phyloP scores from a whole-genome alignment of 2,329 filamentous ascomycete species.

The Fusarium verrucosum region DNA sequence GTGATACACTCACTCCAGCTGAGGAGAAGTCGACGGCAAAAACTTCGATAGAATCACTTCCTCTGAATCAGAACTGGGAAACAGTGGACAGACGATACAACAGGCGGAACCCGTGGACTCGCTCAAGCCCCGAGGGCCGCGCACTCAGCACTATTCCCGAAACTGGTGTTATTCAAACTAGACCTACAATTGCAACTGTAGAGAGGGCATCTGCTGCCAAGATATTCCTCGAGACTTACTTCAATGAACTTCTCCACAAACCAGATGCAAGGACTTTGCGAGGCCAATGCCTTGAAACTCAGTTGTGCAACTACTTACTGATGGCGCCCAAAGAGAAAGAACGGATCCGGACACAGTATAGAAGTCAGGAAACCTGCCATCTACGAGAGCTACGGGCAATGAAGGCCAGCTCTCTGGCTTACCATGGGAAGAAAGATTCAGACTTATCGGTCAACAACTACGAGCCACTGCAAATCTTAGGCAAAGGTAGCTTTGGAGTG shows the following conservation, averaged over 20 bases:
- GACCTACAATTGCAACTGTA: slow-evolving; percentile 65
- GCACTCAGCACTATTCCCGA: slow-evolving; percentile 51
- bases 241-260: slow-evolving; percentile 71
- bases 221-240: slow-evolving; percentile 86
- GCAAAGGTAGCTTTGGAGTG: slow-evolving; percentile 94
- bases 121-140: slow-evolving; percentile 49
- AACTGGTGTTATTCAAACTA: slow-evolving; percentile 35
- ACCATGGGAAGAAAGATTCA: slow-evolving; percentile 3
- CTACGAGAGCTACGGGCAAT: slow-evolving; percentile 77
- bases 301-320: slow-evolving; percentile 65
- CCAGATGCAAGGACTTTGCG: slow-evolving; percentile 49
- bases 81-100: slow-evolving; percentile 41
- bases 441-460: slow-evolving; percentile 59
- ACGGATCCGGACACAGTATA: slow-evolving; percentile 66
- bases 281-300: slow-evolving; percentile 51
- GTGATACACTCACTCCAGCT: slow-evolving; percentile 38
- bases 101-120: slow-evolving; percentile 49
- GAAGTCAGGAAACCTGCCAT: slow-evolving; percentile 74
- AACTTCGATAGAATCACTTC: slow-evolving; percentile 48
- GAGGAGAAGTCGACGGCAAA: slow-evolving; percentile 46
- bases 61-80: slow-evolving; percentile 38
- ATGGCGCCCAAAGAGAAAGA: slow-evolving; percentile 65
- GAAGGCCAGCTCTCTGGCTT: slow-evolving; percentile 64
- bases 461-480: slow-evolving; percentile 81
- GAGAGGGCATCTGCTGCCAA: slow-evolving; percentile 85